Conservation (phyloP, 208 protist species). For the Leishmania gerbilli region DNA sequence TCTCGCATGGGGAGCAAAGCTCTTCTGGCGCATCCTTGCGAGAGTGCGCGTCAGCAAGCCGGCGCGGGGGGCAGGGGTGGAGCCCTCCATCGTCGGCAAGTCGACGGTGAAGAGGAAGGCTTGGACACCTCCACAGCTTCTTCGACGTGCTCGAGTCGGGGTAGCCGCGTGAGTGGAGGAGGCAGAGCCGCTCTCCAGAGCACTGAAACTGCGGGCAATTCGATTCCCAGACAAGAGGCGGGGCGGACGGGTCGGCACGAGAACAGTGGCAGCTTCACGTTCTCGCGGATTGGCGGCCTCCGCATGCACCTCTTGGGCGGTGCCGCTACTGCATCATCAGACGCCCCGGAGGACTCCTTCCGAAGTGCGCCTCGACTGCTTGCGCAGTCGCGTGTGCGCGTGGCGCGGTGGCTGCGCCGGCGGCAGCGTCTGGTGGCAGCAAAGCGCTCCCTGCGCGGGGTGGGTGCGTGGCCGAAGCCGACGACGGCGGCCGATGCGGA, state of each 20-base stretch:
- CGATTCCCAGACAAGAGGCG: not conserved
- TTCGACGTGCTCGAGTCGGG: not conserved
- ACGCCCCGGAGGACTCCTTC: slow-evolving; percentile 10
- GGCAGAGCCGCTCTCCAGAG: not conserved
- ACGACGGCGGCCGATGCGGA: not conserved
- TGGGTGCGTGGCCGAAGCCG: not conserved
- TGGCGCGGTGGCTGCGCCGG: slow-evolving; percentile 21
- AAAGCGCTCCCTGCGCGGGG: slow-evolving; percentile 7
- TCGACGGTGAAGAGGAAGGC: not conserved
- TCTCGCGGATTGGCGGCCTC: slow-evolving; percentile 18
- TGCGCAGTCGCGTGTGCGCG: slow-evolving; percentile 16
- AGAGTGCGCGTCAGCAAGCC: too few species aligned
- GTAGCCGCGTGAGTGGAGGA: not conserved
- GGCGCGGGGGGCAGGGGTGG: not conserved
- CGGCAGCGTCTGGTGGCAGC: slow-evolving; percentile 11
- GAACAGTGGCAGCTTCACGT: slow-evolving; percentile 10
- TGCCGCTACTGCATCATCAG: not conserved
- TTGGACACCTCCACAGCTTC: not conserved
- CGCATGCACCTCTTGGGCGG: not conserved
- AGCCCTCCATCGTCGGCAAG: not conserved
- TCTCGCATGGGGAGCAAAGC: not conserved
- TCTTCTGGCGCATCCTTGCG: not conserved
- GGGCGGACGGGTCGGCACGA: too few species aligned
- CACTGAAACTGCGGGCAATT: not conserved
- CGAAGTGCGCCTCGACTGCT: slow-evolving; percentile 19